Evolutionary conservation across 2,329 filamentous ascomycete genomes (phyloP).

Genomic region (Sporothrix variecibatus): DNA sequence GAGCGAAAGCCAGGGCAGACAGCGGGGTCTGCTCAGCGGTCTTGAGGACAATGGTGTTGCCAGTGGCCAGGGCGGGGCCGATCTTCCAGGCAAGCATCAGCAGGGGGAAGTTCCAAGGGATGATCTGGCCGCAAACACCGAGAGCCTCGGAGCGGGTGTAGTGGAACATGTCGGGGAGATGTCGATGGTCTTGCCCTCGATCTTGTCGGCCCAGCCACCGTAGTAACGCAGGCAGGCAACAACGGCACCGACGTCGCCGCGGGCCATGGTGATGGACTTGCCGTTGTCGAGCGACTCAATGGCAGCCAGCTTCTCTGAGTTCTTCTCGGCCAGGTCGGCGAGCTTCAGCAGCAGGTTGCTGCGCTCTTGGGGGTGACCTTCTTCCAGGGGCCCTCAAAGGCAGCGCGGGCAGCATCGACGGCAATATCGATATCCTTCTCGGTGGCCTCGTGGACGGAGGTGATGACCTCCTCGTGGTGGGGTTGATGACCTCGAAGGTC

Average conservation of each 20-base stretch:
- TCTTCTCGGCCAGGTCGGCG: conserved; percentile 77
- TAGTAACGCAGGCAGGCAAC: conserved; percentile 79
- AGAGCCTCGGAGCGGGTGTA: conserved; percentile 80
- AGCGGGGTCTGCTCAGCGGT: conserved; percentile 76
- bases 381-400: conserved; percentile 74
- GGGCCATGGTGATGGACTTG: conserved; percentile 76
- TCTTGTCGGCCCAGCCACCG: conserved; percentile 90
- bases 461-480: conserved; percentile 80
- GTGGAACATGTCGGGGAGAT: conserved; percentile 76
- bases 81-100: conserved; percentile 86
- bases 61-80: conserved; percentile 69
- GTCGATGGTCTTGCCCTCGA: conserved; percentile 83
- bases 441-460: conserved; percentile 77
- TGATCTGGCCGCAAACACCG: conserved; percentile 83
- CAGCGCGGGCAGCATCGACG: conserved; percentile 81
- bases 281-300: conserved; percentile 89
- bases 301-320: conserved; percentile 72
- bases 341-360: conserved; percentile 72
- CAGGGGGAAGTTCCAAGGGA: conserved; percentile 86
- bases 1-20: conserved; percentile 65
- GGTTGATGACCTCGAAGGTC: conserved; percentile 92
- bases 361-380: conserved; percentile 70
- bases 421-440: conserved; percentile 85
- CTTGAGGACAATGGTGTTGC: conserved; percentile 74
- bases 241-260: conserved; percentile 70